Evolutionary conservation across 2,329 filamentous ascomycete species (phyloP).

Genomic region (Colletotrichum tanaceti): DNA sequence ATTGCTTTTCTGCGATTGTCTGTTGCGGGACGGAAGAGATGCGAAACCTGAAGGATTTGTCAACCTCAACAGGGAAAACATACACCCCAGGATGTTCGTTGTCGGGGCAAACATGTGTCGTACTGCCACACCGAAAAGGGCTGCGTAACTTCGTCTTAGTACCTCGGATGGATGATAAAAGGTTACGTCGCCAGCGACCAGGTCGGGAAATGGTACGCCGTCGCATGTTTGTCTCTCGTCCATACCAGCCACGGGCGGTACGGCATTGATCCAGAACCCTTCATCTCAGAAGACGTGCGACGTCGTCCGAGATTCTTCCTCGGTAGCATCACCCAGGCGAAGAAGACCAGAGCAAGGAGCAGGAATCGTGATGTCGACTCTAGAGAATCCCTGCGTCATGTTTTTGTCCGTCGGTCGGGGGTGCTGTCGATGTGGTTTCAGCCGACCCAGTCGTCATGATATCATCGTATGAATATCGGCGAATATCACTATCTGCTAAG

Average conservation of each 20-base stretch:
- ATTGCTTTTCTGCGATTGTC: slow-evolving; percentile 28
- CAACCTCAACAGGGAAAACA: background rate
- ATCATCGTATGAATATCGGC: slow-evolving; percentile 14
- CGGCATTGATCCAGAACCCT: slow-evolving; percentile 27
- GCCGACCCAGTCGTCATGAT: slow-evolving; percentile 27
- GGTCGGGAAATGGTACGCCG: slow-evolving; percentile 18
- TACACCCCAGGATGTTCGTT: slow-evolving; percentile 19
- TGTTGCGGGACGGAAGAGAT: slow-evolving; percentile 26
- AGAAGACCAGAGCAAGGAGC: background rate
- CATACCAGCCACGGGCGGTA: slow-evolving; percentile 28
- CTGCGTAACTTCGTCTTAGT: background rate
- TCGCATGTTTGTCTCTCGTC: slow-evolving; percentile 32
- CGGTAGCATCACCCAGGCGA: slow-evolving; percentile 8
- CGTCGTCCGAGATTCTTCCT: slow-evolving; percentile 5
- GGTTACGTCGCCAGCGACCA: slow-evolving; percentile 8
- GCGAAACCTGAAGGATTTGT: background rate
- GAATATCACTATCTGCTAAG: slow-evolving; percentile 15
- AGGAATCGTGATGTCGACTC: slow-evolving; percentile 15
- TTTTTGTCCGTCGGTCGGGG: background rate
- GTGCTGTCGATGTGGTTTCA: slow-evolving; percentile 22
- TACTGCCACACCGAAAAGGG: slow-evolving; percentile 1
- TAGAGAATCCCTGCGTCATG: slow-evolving; percentile 7
- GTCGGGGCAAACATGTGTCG: slow-evolving; percentile 16
- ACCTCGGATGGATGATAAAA: slow-evolving; percentile 13
- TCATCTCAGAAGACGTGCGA: slow-evolving; percentile 21